Percentiles rank a stretch among this genome's conserved stretches.
Conservation (phyloP, 1,284 basidiomycete genomes). For the Pseudozyma tsukubaensis region DNA sequence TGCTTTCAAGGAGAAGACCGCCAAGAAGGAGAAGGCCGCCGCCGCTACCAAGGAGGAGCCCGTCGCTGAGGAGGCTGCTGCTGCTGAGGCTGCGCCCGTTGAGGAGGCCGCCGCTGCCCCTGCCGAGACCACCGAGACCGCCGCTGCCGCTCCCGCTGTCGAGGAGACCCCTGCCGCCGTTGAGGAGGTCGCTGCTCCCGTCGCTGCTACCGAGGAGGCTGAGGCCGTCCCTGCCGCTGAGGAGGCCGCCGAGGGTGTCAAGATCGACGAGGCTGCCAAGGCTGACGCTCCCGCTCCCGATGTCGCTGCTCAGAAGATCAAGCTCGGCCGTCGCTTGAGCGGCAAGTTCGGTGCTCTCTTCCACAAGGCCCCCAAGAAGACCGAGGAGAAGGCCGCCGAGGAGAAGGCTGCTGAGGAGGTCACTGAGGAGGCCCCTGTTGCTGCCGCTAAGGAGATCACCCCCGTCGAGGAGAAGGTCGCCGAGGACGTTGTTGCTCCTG, state of each 20-base stretch:
- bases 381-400: conserved; percentile 39
- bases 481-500: conserved; percentile 31
- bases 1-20: conserved; percentile 56
- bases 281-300: conserved; percentile 49
- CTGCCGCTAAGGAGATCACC: conserved; percentile 22
- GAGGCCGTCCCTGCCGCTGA: conserved; percentile 17
- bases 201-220: conserved; percentile 26
- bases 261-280: conserved; percentile 61
- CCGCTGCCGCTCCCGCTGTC: conserved; percentile 21
- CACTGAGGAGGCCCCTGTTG: conserved; percentile 25
- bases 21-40: conserved; percentile 50
- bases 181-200: conserved; percentile 35
- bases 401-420: conserved; percentile 38
- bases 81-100: conserved; percentile 25
- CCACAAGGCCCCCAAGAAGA: conserved; percentile 56
- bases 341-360: conserved; percentile 60
- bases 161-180: conserved; percentile 33
- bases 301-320: conserved; percentile 55
- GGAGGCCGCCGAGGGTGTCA: conserved; percentile 52
- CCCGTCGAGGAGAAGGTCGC: conserved; percentile 48
- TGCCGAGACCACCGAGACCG: conserved; percentile 26
- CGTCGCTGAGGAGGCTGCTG: conserved; percentile 39
- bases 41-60: conserved; percentile 38
- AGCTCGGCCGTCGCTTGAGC: conserved; percentile 58
- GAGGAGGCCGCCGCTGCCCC: conserved; percentile 38